A percentile compares a stretch with the other conserved stretches of the same genome.
phyloP scores from a whole-genome alignment of 1,284 basidiomycete species.

The Ceratobasidium sp. region DNA sequence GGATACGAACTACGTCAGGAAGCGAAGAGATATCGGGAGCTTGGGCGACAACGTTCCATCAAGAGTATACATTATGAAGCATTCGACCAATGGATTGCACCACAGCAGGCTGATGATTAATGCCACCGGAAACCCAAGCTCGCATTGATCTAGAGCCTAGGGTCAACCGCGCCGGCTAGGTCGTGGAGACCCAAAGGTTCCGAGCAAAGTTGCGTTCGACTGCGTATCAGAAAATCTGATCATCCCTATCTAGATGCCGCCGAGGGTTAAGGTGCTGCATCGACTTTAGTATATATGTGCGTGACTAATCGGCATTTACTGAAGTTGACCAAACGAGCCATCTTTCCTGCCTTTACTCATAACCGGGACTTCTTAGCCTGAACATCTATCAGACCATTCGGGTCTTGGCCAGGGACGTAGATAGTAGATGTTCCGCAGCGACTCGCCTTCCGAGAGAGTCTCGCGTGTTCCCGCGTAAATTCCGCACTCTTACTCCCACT shows the following conservation, averaged over 20 bases:
- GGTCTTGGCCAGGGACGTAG: neutral
- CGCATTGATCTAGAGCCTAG: conserved; percentile 81
- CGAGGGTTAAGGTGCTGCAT: neutral
- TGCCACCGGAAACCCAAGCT: conserved; percentile 78
- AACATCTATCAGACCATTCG: conserved; percentile 63
- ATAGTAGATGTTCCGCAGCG: too few relatives aligned
- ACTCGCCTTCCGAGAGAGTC: too few relatives aligned
- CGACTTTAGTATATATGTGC: neutral
- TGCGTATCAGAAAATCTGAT: conserved; percentile 64
- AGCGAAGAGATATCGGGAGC: conserved; percentile 71
- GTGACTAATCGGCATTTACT: conserved; percentile 59
- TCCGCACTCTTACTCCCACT: too few relatives aligned
- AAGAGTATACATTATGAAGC: neutral
- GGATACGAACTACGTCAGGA: conserved; percentile 64
- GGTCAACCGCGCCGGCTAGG: conserved; percentile 62
- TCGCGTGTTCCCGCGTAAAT: too few relatives aligned
- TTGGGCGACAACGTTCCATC: conserved; percentile 75
- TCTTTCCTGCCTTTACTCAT: conserved; percentile 72
- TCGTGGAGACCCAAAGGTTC: conserved; percentile 75
- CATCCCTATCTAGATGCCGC: neutral
- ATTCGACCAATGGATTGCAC: neutral
- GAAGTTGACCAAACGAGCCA: conserved; percentile 79
- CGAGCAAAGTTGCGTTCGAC: conserved; percentile 71
- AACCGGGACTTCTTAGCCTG: conserved; percentile 68
- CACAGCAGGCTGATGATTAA: conserved; percentile 66